Percentiles rank a stretch among this genome's conserved stretches.
phyloP scores from a whole-genome alignment of 768 basidiomycete species.

The Boletus speciosus region DNA sequence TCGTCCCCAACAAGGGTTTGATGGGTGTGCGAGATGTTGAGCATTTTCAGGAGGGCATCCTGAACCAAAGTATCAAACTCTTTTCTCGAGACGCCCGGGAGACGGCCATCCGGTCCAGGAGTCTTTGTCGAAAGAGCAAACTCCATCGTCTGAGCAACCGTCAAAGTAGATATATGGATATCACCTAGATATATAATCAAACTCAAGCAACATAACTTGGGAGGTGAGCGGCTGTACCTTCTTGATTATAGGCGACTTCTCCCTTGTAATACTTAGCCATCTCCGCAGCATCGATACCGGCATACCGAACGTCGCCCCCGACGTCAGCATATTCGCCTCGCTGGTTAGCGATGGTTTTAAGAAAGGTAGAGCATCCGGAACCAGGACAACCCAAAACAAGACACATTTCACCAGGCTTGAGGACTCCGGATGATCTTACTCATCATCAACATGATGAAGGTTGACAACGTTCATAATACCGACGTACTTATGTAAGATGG shows the following conservation, averaged over 20 bases:
- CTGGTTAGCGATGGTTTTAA: conserved; percentile 79
- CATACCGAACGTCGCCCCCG: conserved; percentile 74
- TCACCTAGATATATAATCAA: conserved; percentile 50
- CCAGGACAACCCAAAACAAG: conserved; percentile 81
- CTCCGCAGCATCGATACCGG: conserved; percentile 70
- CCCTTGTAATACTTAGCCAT: conserved; percentile 77
- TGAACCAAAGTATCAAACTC: conserved; percentile 56
- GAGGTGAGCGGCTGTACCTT: conserved; percentile 41
- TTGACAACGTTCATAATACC: background rate
- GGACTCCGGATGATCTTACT: conserved; percentile 58
- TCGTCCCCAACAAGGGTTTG: conserved; percentile 84
- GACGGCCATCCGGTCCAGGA: conserved; percentile 67
- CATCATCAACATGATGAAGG: background rate
- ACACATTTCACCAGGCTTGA: conserved; percentile 85
- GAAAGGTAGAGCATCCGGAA: conserved; percentile 82
- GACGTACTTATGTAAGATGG: conserved; percentile 58
- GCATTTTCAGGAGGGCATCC: conserved; percentile 66
- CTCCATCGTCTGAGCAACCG: conserved; percentile 71
- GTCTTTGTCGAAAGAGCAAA: conserved; percentile 74
- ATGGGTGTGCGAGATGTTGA: conserved; percentile 79
- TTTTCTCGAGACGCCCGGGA: conserved; percentile 62
- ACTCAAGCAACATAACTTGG: background rate
- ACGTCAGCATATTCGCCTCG: conserved; percentile 62
- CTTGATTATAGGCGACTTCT: conserved; percentile 76
- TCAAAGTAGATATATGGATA: conserved; percentile 77